These are phyloP conservation scores for Crithidia sp. DNA, from an alignment of 208 protist species.

Conservation along the genomic window DNA sequence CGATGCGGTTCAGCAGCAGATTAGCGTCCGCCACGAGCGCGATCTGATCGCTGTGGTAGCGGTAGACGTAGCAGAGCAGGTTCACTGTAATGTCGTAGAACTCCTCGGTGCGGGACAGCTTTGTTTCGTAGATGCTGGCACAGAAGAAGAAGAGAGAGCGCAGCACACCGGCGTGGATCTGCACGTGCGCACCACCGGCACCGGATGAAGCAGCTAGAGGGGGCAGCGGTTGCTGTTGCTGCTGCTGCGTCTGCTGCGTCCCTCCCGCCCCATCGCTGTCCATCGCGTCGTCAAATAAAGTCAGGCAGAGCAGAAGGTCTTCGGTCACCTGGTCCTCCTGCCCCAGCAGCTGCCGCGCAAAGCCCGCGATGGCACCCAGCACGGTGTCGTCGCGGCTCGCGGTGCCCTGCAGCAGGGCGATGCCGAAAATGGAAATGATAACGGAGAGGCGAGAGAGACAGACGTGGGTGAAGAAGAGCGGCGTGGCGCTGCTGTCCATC, in stretches of 20 bases:
- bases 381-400: conserved; percentile 46
- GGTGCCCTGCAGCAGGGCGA: conserved; percentile 66
- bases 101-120: conserved; percentile 39
- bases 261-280: neutral
- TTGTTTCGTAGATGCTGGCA: conserved; percentile 71
- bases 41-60: conserved; percentile 77
- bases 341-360: conserved; percentile 67
- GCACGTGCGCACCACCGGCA: conserved; percentile 2
- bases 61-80: conserved; percentile 77
- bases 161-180: conserved; percentile 76
- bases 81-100: conserved; percentile 79
- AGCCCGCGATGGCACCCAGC: conserved; percentile 59
- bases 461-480: conserved; percentile 73
- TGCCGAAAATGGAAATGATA: conserved; percentile 80
- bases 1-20: conserved; percentile 59
- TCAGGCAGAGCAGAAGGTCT: conserved; percentile 71
- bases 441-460: conserved; percentile 86
- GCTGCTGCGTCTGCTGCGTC: neutral
- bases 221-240: conserved; percentile 3
- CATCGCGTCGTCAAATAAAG: conserved; percentile 32
- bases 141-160: conserved; percentile 89
- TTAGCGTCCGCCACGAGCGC: conserved; percentile 78
- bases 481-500: conserved; percentile 13
- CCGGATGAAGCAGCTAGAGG: neutral
- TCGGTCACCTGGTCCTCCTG: conserved; percentile 74